Evolutionary conservation across 2,329 filamentous ascomycete genomes (phyloP).

Genomic region (Phyllosticta citrichinensis): DNA sequence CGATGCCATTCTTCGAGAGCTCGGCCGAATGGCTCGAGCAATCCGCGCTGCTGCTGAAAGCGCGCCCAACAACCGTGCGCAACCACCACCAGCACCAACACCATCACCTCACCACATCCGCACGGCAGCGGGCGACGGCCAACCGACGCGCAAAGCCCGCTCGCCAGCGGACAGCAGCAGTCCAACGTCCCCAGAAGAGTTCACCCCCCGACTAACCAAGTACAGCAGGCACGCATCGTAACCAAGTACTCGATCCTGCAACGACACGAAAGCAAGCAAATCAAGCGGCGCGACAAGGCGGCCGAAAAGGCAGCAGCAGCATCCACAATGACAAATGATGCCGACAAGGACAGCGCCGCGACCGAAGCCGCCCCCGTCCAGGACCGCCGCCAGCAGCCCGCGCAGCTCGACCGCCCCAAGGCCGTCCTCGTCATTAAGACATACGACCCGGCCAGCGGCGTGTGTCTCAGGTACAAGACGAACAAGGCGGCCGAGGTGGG

Average conservation of each 20-base stretch:
- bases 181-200: neutral
- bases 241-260: constrained; percentile 75
- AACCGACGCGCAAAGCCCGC: neutral
- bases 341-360: neutral
- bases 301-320: neutral
- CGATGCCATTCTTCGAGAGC: constrained; percentile 71
- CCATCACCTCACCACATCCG: neutral
- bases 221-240: constrained; percentile 68
- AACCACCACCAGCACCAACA: neutral
- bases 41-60: constrained; percentile 74
- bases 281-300: constrained; percentile 18
- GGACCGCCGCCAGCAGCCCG: constrained; percentile 14
- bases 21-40: constrained; percentile 88
- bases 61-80: constrained; percentile 72
- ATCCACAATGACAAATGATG: too few relatives aligned
- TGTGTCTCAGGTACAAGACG: constrained; percentile 82
- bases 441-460: constrained; percentile 72
- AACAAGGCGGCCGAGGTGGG: constrained; percentile 85
- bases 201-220: neutral
- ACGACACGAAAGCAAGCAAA: constrained; percentile 23
- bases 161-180: too few relatives aligned
- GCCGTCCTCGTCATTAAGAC: constrained; percentile 79
- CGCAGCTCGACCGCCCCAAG: constrained; percentile 32
- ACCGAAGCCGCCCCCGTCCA: constrained; percentile 21
- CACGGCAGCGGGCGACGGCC: too few relatives aligned